Base-by-base conservation (phyloP, 1,139 yeast genomes). In the Lodderomyces orthopsilosis region DNA sequence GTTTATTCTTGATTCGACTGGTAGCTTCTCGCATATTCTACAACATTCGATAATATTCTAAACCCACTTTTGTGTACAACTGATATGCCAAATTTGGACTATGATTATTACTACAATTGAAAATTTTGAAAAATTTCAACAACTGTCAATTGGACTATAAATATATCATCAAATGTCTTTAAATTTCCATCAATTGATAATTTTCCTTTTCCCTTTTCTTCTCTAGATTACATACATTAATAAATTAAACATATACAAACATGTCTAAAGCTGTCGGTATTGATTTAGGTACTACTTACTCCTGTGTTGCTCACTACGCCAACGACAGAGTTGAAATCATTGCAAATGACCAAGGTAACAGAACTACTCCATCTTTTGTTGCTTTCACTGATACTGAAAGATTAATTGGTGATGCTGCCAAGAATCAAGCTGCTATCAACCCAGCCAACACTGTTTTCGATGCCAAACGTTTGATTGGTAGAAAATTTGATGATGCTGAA, bases 301-400 rank as follows among this genome's bases (percentile, higher is more conserved):
- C 91, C 43, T 84, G 91, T 80, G 91, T 84, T 56, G 91, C 88
- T 49, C 95, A 78, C 78, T 85, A 81, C 77, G 68, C 85, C 47
- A 81, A 81, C 56, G 87, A 82, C 59, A 73, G 83, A 56, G 87
- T 81, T 49, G 88, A 81, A 66, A 81, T 81, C 60, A 73, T 73
- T 56, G 78, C 78, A 52, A 72, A 73, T 55, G 77, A 72, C 56
- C 78, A 73, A 63, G 78, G 78, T 68, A 73, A 73, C 66, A 70
- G 78, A 81, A 94, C 88, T 68, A 90, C 97, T 60, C 97, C 97
- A 67, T 90, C 96, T 54, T 90, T 88, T 81, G 96, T 87, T 48
- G 91, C 95, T 14, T 87, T 87, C 66, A 84, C 88, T 39, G 85
- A 79, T 40, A 88, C 83, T 38, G 96, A 87, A 72, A 83, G 95